Evolutionary conservation across 2,329 filamentous ascomycete genomes (phyloP), one percentile per base, ranked within the genome.

Genomic region (Hymenoscyphus salicellus): DNA sequence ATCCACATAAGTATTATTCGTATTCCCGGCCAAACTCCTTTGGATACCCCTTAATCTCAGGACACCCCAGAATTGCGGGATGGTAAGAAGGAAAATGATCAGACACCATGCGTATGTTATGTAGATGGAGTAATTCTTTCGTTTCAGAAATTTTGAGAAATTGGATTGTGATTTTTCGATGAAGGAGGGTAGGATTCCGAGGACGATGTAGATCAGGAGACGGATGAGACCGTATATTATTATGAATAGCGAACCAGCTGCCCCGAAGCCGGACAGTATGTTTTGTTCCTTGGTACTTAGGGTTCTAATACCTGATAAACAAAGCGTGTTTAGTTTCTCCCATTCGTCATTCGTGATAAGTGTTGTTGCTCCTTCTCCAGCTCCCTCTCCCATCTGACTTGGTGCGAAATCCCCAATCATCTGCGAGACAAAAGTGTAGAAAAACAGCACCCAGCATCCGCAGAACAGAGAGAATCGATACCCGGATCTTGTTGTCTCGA

Each of bases 401-500:
- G 63, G 63, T 17, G 60, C 60, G 20, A 60, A 67, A 14, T 62
- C 28, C 5, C 59, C 62, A n/a, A 68, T 68, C 63, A 68, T 65
- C 38, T 61, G 63, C 2, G 66, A 68, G 36, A 68, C 46, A 20
- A 68, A 65, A 6, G 55, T 65, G 38, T 68, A 68, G 49, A 63
- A 65, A 41, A 68, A 68, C 8, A 62, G 36, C 7, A 68, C n/a
- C 66, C 62, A 68, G 33, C 66, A 65, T 2, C 56, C 59, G 14
- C 43, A 65, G 32, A 64, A 66, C 1, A 68, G 46, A 23, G 62
- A 68, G 3, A 68, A 52, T 6, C 63, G 58, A 43, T 65, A 68
- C 5, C 65, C 63, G 4, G 17, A 32, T 43, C 49, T 65, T 1
- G 63, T 46, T 1, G n/a, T 4, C 2, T 58, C 49, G 5, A 55